phyloP scores from a whole-genome alignment of 306 rosid species.

The Herpetospermum pedunculosum region DNA sequence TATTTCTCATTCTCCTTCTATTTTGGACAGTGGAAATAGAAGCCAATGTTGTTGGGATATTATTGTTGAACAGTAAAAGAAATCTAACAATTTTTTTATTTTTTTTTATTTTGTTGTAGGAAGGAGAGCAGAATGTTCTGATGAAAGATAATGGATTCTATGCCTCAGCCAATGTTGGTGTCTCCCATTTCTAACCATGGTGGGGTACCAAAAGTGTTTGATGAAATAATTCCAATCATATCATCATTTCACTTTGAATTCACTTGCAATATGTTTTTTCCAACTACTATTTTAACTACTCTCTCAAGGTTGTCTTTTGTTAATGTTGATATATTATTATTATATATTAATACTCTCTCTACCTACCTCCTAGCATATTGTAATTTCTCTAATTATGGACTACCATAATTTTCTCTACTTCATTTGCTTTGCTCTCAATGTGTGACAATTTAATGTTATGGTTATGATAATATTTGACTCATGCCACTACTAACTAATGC shows the following conservation, averaged over 20 bases:
- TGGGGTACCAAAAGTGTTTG: too few relatives aligned
- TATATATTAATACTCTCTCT: background rate
- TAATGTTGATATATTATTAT: background rate
- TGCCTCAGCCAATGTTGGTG: constrained; percentile 31
- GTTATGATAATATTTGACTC: too few relatives aligned
- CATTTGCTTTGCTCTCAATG: background rate
- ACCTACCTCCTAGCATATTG: background rate
- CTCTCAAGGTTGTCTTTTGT: background rate
- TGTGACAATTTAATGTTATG: background rate
- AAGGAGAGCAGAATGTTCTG: constrained; percentile 33
- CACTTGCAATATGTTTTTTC: too few relatives aligned
- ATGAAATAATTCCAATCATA: too few relatives aligned
- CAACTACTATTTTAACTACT: too few relatives aligned
- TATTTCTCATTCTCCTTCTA: background rate
- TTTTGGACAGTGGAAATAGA: background rate
- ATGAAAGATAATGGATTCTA: constrained; percentile 38
- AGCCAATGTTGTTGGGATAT: too few relatives aligned
- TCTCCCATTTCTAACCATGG: constrained; percentile 18
- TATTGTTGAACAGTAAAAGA: background rate
- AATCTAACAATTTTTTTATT: too few relatives aligned
- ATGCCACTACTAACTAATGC: too few relatives aligned
- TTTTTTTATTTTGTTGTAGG: constrained; percentile 27
- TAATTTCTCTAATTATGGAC: too few relatives aligned
- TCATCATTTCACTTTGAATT: too few relatives aligned
- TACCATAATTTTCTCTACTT: background rate